phyloP scores from a whole-genome alignment of 306 rosid species.

The Leucaena leucocephala region DNA sequence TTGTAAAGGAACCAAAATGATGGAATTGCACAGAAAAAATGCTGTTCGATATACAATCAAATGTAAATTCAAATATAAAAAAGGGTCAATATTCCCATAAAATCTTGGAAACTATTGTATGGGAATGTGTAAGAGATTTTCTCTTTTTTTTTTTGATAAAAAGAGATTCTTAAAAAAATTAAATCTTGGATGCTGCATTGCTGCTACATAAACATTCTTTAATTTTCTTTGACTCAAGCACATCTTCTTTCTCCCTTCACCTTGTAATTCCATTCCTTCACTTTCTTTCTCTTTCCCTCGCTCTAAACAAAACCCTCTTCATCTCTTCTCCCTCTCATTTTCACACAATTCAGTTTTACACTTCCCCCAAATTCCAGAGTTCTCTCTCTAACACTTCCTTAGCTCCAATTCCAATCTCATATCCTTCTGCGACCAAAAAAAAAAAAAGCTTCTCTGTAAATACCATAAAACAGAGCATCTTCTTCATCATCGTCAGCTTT shows the following conservation, averaged over 20 bases:
- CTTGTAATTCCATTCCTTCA: constrained; percentile 52
- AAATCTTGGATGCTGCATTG: background rate
- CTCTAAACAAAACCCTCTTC: background rate
- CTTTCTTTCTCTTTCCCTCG: constrained; percentile 22
- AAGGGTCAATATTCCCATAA: background rate
- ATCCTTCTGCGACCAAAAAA: background rate
- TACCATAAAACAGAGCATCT: constrained; percentile 47
- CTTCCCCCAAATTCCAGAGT: background rate
- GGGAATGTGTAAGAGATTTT: constrained; percentile 20
- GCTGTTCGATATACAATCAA: background rate
- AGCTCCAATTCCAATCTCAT: constrained; percentile 34
- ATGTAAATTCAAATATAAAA: background rate
- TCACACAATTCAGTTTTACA: constrained; percentile 35
- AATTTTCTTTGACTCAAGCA: constrained; percentile 49
- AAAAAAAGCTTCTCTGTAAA: constrained; percentile 47
- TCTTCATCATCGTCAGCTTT: background rate
- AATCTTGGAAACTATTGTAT: constrained; percentile 12
- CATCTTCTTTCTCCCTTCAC: constrained; percentile 17
- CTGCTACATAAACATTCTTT: constrained; percentile 47
- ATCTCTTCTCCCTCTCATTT: constrained; percentile 3
- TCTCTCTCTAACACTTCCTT: background rate
- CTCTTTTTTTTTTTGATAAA: too few relatives aligned
- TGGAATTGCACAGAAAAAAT: background rate
- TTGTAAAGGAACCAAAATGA: background rate
- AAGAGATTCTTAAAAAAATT: constrained; percentile 13